Evolutionary conservation across 768 basidiomycete genomes (phyloP).

Genomic region (Hemileccinum impolitum): DNA sequence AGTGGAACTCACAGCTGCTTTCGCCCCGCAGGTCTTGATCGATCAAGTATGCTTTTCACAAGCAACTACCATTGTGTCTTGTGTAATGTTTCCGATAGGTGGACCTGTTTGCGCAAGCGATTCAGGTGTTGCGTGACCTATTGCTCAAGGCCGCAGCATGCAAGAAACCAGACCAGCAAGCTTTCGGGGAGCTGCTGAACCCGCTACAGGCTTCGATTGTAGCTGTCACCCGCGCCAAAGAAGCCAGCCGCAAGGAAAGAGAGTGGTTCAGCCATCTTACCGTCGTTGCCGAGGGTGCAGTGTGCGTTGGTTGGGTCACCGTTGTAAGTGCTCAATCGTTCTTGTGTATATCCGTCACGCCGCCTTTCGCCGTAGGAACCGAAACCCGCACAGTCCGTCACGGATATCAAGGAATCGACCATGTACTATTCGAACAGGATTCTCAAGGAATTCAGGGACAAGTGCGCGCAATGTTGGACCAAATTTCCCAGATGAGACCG

Average conservation of each 20-base stretch:
- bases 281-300: slow-evolving; percentile 77
- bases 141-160: slow-evolving; percentile 67
- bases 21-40: slow-evolving; percentile 66
- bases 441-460: slow-evolving; percentile 90
- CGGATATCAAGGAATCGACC: slow-evolving; percentile 80
- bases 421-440: slow-evolving; percentile 88
- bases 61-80: slow-evolving; percentile 1
- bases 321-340: slow-evolving; percentile 48
- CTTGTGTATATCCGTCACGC: background rate
- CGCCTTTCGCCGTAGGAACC: slow-evolving; percentile 42
- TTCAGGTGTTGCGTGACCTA: slow-evolving; percentile 63
- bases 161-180: slow-evolving; percentile 71
- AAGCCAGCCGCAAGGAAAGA: slow-evolving; percentile 71
- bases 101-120: slow-evolving; percentile 61
- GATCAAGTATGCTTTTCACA: slow-evolving; percentile 62
- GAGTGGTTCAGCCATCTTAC: slow-evolving; percentile 83
- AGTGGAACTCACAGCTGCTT: slow-evolving; percentile 62
- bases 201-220: slow-evolving; percentile 73
- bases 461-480: slow-evolving; percentile 47
- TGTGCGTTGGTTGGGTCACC: slow-evolving; percentile 85
- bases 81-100: slow-evolving; percentile 45
- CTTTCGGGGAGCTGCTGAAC: slow-evolving; percentile 53
- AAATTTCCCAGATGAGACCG: background rate
- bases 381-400: slow-evolving; percentile 78
- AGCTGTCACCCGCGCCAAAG: slow-evolving; percentile 77